Base-by-base conservation (phyloP, 1,284 basidiomycete genomes). In the Rhodotorula sp. region DNA sequence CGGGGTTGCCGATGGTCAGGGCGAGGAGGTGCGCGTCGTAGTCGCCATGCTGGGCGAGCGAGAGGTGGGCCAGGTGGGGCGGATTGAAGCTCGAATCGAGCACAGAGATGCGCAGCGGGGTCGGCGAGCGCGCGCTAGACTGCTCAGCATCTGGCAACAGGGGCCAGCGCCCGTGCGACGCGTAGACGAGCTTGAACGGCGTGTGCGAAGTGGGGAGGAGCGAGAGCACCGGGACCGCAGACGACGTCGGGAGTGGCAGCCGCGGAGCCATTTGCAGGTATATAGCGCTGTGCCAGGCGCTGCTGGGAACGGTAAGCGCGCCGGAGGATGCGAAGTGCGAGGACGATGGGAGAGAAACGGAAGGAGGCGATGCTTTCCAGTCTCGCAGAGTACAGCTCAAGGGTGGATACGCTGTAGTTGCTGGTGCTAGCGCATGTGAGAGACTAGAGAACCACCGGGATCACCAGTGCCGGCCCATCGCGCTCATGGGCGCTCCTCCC, bases 61-160 rank as follows among this genome's bases (percentile, higher is more conserved):
- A 89, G 67, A 90, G 85, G 80, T 99, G 95, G 0, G 96, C 93
- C 17, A 86, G 81, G 0, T 92, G 93, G 0, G 96, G 96, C 3
- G 96, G 95, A 78, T 99, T 97, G 84, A 94, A 98, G 1, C 92
- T 95, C 0, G 93, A 90, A 79, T 98, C 95, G 49, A 98, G 86
- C 25, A 97, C 85, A 4, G 84, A 80, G 50, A 86, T 82, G 61
- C 81, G 80, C 2, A 81, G 61, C 25, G 56, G 70, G 12, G 7
- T n/a, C 10, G 21, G 59, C 34, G 7, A 25, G 14, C 25, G 4
- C 52, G 23, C 46, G 14, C 25, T 2, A 14, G 12, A 0, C 14
- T 25, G 9, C 0, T 13, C 49, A 34, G 41, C 16, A 7, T 17
- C 56, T 7, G 21, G 56, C 21, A 71, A 60, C 19, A 68, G 66